Evolutionary conservation across 1,139 yeast species (phyloP), one percentile per base, ranked within the genome.

Genomic region (Scheffersomyces parashehatae): DNA sequence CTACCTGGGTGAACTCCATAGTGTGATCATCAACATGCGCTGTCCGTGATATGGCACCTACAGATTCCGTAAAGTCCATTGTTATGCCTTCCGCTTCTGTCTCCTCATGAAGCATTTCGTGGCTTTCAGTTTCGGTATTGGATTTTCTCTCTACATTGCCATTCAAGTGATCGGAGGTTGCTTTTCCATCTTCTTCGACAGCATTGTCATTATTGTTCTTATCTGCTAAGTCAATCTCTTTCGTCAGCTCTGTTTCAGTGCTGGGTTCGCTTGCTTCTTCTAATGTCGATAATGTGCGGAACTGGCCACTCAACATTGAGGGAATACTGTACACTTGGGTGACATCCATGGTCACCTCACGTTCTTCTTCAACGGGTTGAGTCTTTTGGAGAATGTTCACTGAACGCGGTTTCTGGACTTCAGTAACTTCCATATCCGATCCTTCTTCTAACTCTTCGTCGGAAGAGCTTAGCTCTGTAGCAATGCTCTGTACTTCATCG

Each of bases 341-440:
- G 11, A 52, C 37, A 3, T 53, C 56, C 56, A 52, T 52, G 9
- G 52, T 46, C 5, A 46, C 45, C 26, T 50, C 52, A 9, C 40
- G 45, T 5, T 45, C 45, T 45, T 38, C 37, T 43, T 37, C 12
- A 39, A 33, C n/a, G 24, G 42, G 48, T 2, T 39, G 40, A n/a
- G 16, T 28, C 14, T 15, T 38, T 7, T 38, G 26, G 4, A 37
- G 33, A 5, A 39, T 26, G 32, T n/a, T 13, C 15, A 38, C 38
- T 9, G 35, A 36, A 31, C 16, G 5, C 26, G 35, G 36, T 35
- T 29, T 46, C 12, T 43, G 52, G 10, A 48, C 46, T 10, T 45
- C 55, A 9, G 65, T 61, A 20, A 58, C 41, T 38, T 61, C 65
- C 65, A 61, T 61, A 12, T 58, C 64, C 2, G 26, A 20, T 20